These are phyloP conservation scores for Schizopora paradoxa DNA, from an alignment of 1,284 basidiomycete species.

Conservation along the genomic window DNA sequence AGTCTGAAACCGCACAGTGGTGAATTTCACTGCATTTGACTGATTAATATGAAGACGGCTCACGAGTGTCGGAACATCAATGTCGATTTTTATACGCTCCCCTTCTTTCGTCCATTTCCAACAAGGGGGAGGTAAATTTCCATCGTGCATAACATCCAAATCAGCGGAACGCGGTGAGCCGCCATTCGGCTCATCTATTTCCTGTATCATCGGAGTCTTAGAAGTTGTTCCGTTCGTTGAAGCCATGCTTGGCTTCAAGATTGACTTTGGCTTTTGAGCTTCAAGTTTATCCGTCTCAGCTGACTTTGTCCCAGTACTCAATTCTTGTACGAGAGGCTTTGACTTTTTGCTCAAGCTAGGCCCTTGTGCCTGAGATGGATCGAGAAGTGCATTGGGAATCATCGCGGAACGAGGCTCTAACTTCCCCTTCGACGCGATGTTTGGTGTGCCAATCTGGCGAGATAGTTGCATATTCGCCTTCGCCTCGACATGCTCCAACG, in stretches of 20 bases:
- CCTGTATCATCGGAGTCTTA: constrained; percentile 12
- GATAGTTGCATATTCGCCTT: constrained; percentile 51
- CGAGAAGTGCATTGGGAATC: constrained; percentile 40
- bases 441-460: constrained; percentile 59
- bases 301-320: constrained; percentile 7
- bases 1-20: no score
- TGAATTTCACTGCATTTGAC: not conserved
- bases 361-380: not conserved
- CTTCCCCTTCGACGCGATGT: constrained; percentile 65
- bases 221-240: not conserved
- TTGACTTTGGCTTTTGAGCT: constrained; percentile 32
- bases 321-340: constrained; percentile 20
- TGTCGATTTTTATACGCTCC: constrained; percentile 37
- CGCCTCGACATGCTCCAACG: constrained; percentile 60
- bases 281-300: no score
- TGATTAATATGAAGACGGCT: constrained; percentile 20
- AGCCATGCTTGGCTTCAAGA: constrained; percentile 37
- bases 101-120: constrained; percentile 49
- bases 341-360: constrained; percentile 14
- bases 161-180: constrained; percentile 11
- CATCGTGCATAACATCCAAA: constrained; percentile 1
- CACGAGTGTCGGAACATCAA: constrained; percentile 52
- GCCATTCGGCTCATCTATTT: constrained; percentile 2
- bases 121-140: constrained; percentile 14
- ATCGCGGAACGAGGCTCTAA: constrained; percentile 49